These are phyloP conservation scores for Aspergillus bridgeri DNA, from an alignment of 495 filamentous ascomycete species.

Conservation along the genomic window DNA sequence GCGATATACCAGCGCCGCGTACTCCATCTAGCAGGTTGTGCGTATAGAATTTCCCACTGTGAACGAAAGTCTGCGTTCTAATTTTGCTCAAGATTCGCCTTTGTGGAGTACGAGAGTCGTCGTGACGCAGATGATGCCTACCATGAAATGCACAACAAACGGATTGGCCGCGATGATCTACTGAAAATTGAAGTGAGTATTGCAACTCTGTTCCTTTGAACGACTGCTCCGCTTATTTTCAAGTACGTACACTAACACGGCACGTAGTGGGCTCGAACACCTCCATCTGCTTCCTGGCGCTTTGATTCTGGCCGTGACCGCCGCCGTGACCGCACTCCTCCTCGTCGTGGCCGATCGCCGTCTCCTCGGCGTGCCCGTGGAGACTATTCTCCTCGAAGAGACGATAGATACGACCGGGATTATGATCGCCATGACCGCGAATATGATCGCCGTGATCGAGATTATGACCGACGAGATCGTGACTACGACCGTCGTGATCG, in stretches of 20 bases:
- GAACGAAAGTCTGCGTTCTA: conserved; percentile 18
- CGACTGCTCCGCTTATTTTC: not conserved
- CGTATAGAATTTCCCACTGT: conserved; percentile 39
- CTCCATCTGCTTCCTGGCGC: conserved; percentile 96
- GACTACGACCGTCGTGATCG: conserved; percentile 54
- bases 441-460: conserved; percentile 60
- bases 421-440: conserved; percentile 68
- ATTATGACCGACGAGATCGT: conserved; percentile 75
- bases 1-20: conserved; percentile 95
- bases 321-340: conserved; percentile 74
- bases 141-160: conserved; percentile 99
- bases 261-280: conserved; percentile 91
- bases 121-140: conserved; percentile 99
- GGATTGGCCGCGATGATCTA: conserved; percentile 91
- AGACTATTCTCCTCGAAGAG: conserved; percentile 86
- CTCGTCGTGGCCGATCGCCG: conserved; percentile 69
- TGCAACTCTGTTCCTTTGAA: not conserved
- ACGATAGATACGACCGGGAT: conserved; percentile 80
- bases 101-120: conserved; percentile 98
- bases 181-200: conserved; percentile 90
- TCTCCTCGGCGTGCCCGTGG: conserved; percentile 74
- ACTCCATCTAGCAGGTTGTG: conserved; percentile 91
- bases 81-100: conserved; percentile 71
- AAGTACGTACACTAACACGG: not conserved
- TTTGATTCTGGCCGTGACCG: conserved; percentile 86